Conservation (phyloP, 2,329 filamentous ascomycete species). For the Scytalidium lignicola region DNA sequence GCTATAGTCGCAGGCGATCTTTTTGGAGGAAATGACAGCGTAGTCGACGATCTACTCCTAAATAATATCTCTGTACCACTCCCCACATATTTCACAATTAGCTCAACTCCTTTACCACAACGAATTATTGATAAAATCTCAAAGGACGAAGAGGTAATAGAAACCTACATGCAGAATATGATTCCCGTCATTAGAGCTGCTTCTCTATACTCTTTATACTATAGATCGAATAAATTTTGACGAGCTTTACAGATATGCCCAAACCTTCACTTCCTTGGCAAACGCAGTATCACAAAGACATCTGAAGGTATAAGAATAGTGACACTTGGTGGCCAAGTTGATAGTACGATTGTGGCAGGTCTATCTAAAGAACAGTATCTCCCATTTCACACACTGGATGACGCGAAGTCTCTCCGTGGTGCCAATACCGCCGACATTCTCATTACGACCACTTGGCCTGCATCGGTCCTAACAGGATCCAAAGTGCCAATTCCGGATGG, state of each 20-base stretch:
- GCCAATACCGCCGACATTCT: constrained; percentile 81
- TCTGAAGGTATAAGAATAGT: constrained; percentile 85
- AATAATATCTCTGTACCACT: constrained; percentile 72
- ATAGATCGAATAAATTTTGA: too few relatives aligned
- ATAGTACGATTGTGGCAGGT: constrained; percentile 54
- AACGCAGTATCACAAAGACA: constrained; percentile 82
- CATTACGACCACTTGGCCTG: constrained; percentile 82
- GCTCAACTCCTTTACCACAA: constrained; percentile 64
- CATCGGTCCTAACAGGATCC: constrained; percentile 64
- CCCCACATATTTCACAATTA: constrained; percentile 87
- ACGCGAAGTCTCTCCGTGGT: constrained; percentile 70
- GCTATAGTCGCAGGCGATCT: constrained; percentile 81
- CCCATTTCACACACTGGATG: constrained; percentile 72
- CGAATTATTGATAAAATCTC: constrained; percentile 69
- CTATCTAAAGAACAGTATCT: constrained; percentile 67
- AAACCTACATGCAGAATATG: too few relatives aligned
- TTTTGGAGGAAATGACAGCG: constrained; percentile 61
- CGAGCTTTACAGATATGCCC: constrained; percentile 57
- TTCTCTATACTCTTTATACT: constrained; percentile 7
- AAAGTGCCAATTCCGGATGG: constrained; percentile 53
- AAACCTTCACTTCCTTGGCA: constrained; percentile 89
- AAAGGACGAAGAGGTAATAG: constrained; percentile 54
- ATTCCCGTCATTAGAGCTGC: constrained; percentile 3
- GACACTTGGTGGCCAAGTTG: constrained; percentile 71
- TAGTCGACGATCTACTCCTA: constrained; percentile 59